Base-by-base conservation (phyloP, 108 stramenopile genomes). In the Fistulifera solaris region DNA sequence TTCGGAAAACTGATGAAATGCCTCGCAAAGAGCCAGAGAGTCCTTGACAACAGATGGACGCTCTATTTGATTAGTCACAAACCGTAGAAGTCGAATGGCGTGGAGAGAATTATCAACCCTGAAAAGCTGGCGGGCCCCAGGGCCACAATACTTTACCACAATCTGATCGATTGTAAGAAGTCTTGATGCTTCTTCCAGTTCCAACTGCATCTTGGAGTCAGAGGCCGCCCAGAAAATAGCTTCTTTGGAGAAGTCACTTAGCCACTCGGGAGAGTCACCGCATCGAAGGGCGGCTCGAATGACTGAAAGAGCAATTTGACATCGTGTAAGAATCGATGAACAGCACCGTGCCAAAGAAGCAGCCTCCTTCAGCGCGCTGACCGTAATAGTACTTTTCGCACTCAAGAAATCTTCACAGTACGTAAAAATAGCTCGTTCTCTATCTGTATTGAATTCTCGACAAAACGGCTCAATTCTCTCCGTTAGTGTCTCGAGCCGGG, bases 61-160 rank as follows among this genome's bases (percentile, higher is more conserved):
- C 28, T 74, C 51, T 40, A 81, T 58, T 41, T 86, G 74, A 11
- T 71, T 73, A 6, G 75, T 73, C 10, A 92, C 63, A 59, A 78
- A 83, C 23, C 78, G 57, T 27, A 87, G 46, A 43, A 92, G 71
- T 13, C 79, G 56, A 22, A 68, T 58, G 16, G 74, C 77, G 62
- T 92, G 89, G 1, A 63, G 58, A 16, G 82, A 75, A 58, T 92
- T 83, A 27, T 83, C 78, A 15, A 88, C 84, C 46, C 83, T 71
- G 52, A 92, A 92, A 25, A 86, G 72, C 50, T 87, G 82, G 39
- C 73, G 67, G 0, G 86, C 84, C 21, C 76, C 85, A 28, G 77
- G 65, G 8, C 90, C 90, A 50, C 90, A 92, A 45, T 92, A 92
- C 27, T 73, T 68, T 28, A 76, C 54, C 27, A 92, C 75, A 51